Conservation (phyloP, 73 alveolate genomes). For the Paramecium octaurelia region DNA sequence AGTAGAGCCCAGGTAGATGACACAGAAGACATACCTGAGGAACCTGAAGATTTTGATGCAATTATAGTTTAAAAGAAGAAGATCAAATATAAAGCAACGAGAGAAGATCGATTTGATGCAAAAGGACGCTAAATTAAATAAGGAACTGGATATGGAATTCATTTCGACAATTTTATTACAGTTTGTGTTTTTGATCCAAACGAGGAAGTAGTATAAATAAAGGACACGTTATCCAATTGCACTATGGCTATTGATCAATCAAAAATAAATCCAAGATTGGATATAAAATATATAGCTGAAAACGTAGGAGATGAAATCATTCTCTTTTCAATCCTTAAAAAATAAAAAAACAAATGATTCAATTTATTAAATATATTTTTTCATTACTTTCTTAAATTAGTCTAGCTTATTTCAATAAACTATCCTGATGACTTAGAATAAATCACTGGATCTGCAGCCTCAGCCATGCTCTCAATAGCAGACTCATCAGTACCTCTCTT, state of each 20-base stretch:
- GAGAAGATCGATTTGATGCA: background rate
- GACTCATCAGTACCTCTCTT: slow-evolving; percentile 60
- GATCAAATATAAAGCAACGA: background rate
- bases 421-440: slow-evolving; percentile 8
- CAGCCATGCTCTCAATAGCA: slow-evolving; percentile 51
- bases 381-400: slow-evolving; percentile 8
- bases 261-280: slow-evolving; percentile 2
- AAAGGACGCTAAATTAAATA: background rate
- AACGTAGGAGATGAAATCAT: background rate
- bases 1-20: background rate
- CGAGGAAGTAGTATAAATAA: slow-evolving; percentile 15
- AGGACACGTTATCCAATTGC: background rate
- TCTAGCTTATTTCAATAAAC: background rate
- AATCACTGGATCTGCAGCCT: slow-evolving; percentile 32
- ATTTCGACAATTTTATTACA: slow-evolving; percentile 30
- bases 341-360: background rate
- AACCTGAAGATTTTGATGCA: slow-evolving; percentile 28
- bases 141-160: slow-evolving; percentile 33
- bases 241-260: background rate
- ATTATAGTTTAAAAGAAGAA: background rate
- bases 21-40: slow-evolving; percentile 39
- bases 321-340: slow-evolving; percentile 2
- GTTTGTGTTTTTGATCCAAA: slow-evolving; percentile 21
- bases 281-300: background rate
- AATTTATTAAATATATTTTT: background rate